Evolutionary conservation across 1,284 basidiomycete genomes (phyloP).

Genomic region (Agroathelia rolfsii): DNA sequence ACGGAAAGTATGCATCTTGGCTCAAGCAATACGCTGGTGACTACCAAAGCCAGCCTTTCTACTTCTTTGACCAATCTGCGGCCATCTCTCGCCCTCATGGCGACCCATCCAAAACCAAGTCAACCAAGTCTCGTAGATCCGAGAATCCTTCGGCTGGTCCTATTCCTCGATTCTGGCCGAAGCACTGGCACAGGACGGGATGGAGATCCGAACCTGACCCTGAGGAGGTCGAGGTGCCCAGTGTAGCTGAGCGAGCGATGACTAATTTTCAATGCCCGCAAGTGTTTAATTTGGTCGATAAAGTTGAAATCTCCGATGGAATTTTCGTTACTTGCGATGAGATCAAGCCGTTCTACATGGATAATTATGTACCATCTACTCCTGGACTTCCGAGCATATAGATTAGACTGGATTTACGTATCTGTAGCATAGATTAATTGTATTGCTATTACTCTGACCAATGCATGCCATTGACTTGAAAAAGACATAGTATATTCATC

Average conservation of each 20-base stretch:
- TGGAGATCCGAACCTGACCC: not conserved
- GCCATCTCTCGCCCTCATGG: constrained; percentile 19
- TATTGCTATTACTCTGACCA: too few relatives aligned
- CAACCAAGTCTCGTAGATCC: not conserved
- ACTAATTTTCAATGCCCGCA: constrained; percentile 35
- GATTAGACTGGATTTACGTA: too few relatives aligned
- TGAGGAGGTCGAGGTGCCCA: constrained; percentile 1
- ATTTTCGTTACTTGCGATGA: constrained; percentile 38
- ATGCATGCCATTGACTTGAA: too few relatives aligned
- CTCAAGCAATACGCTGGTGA: constrained; percentile 21
- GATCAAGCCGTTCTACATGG: constrained; percentile 30
- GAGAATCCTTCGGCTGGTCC: not conserved
- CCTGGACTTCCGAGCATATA: too few relatives aligned
- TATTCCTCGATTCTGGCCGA: constrained; percentile 3
- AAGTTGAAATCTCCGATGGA: constrained; percentile 39
- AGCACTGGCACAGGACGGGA: too few relatives aligned
- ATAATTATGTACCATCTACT: constrained; percentile 4
- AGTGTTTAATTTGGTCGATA: constrained; percentile 23
- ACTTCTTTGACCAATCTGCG: constrained; percentile 40
- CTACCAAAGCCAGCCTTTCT: constrained; percentile 35
- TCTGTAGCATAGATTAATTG: too few relatives aligned
- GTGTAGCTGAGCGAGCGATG: constrained; percentile 6
- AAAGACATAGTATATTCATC: too few relatives aligned
- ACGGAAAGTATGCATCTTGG: constrained; percentile 39
- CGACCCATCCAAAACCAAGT: constrained; percentile 7